Conservation (phyloP, 2,329 filamentous ascomycete species). For the Fusarium piperis region DNA sequence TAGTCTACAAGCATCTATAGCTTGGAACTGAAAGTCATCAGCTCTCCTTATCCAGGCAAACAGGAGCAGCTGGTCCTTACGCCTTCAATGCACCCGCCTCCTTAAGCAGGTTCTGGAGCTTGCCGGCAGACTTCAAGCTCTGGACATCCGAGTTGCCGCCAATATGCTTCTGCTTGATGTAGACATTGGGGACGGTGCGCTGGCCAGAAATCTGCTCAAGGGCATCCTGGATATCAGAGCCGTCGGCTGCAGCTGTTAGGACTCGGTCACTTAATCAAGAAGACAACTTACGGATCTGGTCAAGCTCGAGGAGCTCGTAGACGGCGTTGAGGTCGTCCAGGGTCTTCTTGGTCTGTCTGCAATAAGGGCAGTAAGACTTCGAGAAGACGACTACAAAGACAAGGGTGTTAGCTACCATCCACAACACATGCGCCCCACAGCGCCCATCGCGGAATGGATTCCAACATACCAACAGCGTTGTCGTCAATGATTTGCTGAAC, state of each 20-base stretch:
- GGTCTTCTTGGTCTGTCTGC: conserved; percentile 79
- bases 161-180: conserved; percentile 90
- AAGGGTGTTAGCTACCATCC: conserved; percentile 2
- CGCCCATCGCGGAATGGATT: neutral
- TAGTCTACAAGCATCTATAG: conserved; percentile 27
- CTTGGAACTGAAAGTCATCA: conserved; percentile 36
- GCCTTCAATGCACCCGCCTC: conserved; percentile 55
- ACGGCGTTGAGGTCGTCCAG: conserved; percentile 77
- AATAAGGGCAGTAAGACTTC: conserved; percentile 97
- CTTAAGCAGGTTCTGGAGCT: conserved; percentile 54
- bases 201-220: conserved; percentile 84
- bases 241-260: conserved; percentile 71
- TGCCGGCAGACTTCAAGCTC: conserved; percentile 59
- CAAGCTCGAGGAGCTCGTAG: conserved; percentile 81
- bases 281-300: conserved; percentile 77
- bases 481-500: conserved; percentile 88
- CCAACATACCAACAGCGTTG: conserved; percentile 78
- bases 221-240: conserved; percentile 82
- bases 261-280: neutral
- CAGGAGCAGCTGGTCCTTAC: conserved; percentile 45
- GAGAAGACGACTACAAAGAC: conserved; percentile 81
- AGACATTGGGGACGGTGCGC: conserved; percentile 94
- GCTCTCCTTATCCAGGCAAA: conserved; percentile 13
- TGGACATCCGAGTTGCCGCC: conserved; percentile 93
- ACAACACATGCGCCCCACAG: conserved; percentile 8